Percentiles rank a stretch among this genome's conserved stretches.
phyloP scores from a whole-genome alignment of 106 monocot genomes.

The Allium cepa region DNA sequence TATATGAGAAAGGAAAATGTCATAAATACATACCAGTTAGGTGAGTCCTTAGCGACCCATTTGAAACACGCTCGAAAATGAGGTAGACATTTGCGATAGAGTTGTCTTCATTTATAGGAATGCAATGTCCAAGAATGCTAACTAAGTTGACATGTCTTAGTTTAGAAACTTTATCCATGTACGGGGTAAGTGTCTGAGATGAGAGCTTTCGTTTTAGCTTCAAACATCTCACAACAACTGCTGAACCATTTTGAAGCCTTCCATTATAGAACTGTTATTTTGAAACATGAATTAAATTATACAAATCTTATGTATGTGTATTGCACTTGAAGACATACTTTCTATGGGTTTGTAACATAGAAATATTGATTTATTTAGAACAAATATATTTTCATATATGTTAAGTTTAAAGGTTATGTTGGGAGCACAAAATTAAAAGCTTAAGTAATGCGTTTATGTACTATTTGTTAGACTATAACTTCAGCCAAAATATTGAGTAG shows the following conservation, averaged over 20 bases:
- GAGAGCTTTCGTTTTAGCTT: constrained; percentile 59
- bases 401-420: neutral
- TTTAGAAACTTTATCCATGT: constrained; percentile 66
- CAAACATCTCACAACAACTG: constrained; percentile 53
- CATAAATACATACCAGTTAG: constrained; percentile 46
- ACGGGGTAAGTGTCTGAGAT: constrained; percentile 42
- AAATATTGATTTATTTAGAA: too few relatives aligned
- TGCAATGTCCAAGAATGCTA: constrained; percentile 84
- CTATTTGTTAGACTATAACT: too few relatives aligned
- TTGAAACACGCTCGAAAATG: constrained; percentile 47
- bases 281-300: neutral
- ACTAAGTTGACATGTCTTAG: constrained; percentile 78
- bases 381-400: too few relatives aligned
- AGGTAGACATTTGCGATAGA: constrained; percentile 32
- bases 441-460: neutral
- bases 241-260: constrained; percentile 56
- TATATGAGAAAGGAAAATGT: too few relatives aligned
- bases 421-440: neutral
- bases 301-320: neutral
- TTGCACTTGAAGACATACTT: too few relatives aligned
- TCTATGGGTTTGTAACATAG: too few relatives aligned
- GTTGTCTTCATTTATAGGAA: constrained; percentile 25
- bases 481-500: too few relatives aligned
- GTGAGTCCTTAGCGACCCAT: constrained; percentile 83
- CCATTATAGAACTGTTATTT: constrained; percentile 56